Evolutionary conservation across 1,284 basidiomycete genomes (phyloP), one percentile per base, ranked within the genome.

Genomic region (Moesziomyces sp.): DNA sequence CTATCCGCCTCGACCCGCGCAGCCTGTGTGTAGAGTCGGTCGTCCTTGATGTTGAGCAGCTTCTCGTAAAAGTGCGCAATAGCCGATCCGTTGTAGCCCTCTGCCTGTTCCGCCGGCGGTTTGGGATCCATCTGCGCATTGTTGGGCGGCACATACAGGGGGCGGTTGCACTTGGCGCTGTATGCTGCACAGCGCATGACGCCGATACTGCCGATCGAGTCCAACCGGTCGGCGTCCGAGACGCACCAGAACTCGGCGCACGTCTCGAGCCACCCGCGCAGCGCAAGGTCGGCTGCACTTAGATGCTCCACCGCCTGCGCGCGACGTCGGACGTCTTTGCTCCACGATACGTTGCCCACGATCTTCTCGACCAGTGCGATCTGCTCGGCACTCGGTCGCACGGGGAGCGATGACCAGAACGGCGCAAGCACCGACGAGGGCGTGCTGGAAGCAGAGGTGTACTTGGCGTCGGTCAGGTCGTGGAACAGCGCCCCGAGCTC

Each of bases 21-120:
- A 3, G 87, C 86, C 4, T 86, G 87, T 0, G 93, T 94, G 85
- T 84, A 68, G 19, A 78, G 55, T 21, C 67, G 48, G 5, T 74
- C 61, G 10, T 59, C 74, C 13, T 45, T 46, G 35, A 74, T 74
- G 52, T 63, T 71, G 9, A 59, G 52, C 47, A 70, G 46, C 47
- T 97, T 97, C 76, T 94, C 92, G 74, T 93, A 86, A 79, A 97
- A 97, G 79, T 97, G 94, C 34, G 89, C 89, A 26, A 96, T 89
- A 1, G 92, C 90, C 0, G 89, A 90, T 13, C 85, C 83, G 26
- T 85, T 84, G n/a, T 86, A 83, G 7, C 85, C 86, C 38, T 74
- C 57, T 0, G 34, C 70, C 48, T 80, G 76, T n/a, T 78, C 77
- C 0, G 77, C 72, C 0, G 77, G 77, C 0, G 65, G 78, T 3